These are phyloP conservation scores for Xylariaceae sp. DNA, from an alignment of 2,329 filamentous ascomycete species.

Conservation along the genomic window DNA sequence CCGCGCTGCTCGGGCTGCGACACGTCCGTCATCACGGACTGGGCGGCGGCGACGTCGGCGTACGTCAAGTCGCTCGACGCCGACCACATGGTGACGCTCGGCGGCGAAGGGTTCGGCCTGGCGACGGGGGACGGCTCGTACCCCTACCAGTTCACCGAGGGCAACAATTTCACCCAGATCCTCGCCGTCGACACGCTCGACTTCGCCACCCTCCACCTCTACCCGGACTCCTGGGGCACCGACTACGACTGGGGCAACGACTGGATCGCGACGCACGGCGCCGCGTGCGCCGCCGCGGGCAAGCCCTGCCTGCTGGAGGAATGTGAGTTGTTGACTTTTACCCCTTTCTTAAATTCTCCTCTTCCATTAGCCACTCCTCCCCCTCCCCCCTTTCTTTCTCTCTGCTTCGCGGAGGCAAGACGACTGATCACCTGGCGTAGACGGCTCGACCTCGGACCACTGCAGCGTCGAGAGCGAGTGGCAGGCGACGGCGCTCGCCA, in stretches of 20 bases:
- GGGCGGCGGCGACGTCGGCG: slow-evolving; percentile 48
- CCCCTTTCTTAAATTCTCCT: not conserved
- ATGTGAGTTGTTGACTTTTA: slow-evolving; percentile 23
- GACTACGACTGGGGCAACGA: slow-evolving; percentile 26
- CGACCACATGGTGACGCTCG: slow-evolving; percentile 56
- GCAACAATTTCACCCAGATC: slow-evolving; percentile 40
- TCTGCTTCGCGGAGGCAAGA: too few relatives aligned
- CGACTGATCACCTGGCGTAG: too few relatives aligned
- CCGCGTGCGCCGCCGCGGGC: slow-evolving; percentile 29
- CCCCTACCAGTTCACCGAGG: slow-evolving; percentile 44
- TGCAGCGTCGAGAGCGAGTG: slow-evolving; percentile 23
- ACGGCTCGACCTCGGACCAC: slow-evolving; percentile 20
- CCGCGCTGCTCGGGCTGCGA: slow-evolving; percentile 52
- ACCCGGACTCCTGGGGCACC: slow-evolving; percentile 29
- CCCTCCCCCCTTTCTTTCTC: too few relatives aligned
- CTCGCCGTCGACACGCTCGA: slow-evolving; percentile 18
- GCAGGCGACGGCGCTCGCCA: slow-evolving; percentile 21
- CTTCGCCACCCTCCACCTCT: slow-evolving; percentile 30
- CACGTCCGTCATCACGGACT: slow-evolving; percentile 46
- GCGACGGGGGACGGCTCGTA: slow-evolving; percentile 29
- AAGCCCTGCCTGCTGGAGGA: slow-evolving; percentile 35
- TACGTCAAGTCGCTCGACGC: slow-evolving; percentile 59
- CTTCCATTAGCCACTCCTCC: not conserved
- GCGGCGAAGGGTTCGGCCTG: slow-evolving; percentile 46
- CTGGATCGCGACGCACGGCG: slow-evolving; percentile 30